Evolutionary conservation across 2,329 filamentous ascomycete species (phyloP).

Genomic region (Ascochyta pisi): DNA sequence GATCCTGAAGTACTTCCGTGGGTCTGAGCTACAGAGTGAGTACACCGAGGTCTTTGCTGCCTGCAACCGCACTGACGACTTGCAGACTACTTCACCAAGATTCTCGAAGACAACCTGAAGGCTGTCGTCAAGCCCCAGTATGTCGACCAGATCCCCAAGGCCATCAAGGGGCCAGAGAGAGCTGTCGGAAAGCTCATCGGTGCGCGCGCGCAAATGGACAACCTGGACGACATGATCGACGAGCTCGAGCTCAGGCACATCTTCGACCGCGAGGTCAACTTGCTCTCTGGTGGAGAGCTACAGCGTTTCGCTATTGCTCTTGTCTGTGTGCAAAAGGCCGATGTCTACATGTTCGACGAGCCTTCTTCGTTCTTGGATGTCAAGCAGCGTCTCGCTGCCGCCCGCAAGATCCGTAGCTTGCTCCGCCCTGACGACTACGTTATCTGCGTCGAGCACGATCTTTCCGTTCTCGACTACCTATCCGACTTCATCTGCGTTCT

Average conservation of each 20-base stretch:
- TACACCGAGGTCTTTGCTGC: not conserved
- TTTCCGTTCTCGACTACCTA: conserved; percentile 97
- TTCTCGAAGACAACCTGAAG: conserved; percentile 95
- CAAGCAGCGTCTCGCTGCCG: conserved; percentile 95
- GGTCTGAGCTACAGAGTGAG: conserved; percentile 94
- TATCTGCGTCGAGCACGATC: conserved; percentile 98
- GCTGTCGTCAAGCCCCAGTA: conserved; percentile 99
- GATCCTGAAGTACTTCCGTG: conserved; percentile 97
- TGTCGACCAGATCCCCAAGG: conserved; percentile 96
- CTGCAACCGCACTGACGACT: conserved; percentile 26
- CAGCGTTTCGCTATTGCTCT: conserved; percentile 97
- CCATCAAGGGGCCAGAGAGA: conserved; percentile 82
- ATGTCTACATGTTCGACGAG: conserved; percentile 99
- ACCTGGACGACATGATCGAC: conserved; percentile 82
- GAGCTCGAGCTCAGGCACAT: conserved; percentile 88
- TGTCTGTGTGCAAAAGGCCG: conserved; percentile 93
- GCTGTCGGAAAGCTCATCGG: conserved; percentile 80
- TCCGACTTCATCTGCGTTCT: conserved; percentile 98
- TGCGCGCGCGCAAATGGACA: conserved; percentile 76
- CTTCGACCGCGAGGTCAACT: conserved; percentile 85
- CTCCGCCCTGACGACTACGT: conserved; percentile 91
- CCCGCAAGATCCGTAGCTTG: conserved; percentile 88
- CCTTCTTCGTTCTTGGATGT: conserved; percentile 99
- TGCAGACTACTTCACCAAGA: conserved; percentile 96
- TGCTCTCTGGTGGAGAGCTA: conserved; percentile 95